These are phyloP conservation scores for Silene coronaria DNA, from an alignment of 179 eudicot genomes.

Conservation along the genomic window DNA sequence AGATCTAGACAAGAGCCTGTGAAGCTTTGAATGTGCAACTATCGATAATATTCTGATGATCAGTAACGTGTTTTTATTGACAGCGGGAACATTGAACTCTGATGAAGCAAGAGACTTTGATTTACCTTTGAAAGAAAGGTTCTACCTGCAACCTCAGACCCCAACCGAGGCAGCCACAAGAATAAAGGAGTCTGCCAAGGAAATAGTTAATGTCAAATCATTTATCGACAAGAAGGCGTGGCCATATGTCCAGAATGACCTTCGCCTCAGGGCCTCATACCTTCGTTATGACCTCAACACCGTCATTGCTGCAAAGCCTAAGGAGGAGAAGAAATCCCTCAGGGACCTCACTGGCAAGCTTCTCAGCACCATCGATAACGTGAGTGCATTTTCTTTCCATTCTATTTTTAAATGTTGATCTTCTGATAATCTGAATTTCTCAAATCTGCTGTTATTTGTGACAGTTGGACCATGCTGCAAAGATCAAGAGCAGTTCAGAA, in stretches of 20 bases:
- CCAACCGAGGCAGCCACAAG: slow-evolving; percentile 67
- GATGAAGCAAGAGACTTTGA: slow-evolving; percentile 74
- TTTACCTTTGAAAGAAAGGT: slow-evolving; percentile 60
- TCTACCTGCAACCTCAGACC: slow-evolving; percentile 67
- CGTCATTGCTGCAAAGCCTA: slow-evolving; percentile 67
- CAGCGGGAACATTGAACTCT: slow-evolving; percentile 94
- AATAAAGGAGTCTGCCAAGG: slow-evolving; percentile 84
- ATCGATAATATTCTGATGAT: neutral
- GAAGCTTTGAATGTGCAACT: no score
- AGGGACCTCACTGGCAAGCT: slow-evolving; percentile 75
- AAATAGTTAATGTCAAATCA: slow-evolving; percentile 58
- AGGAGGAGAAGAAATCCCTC: slow-evolving; percentile 70
- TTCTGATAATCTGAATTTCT: neutral
- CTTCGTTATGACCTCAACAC: slow-evolving; percentile 89
- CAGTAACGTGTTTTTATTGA: neutral
- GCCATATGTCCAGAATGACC: slow-evolving; percentile 89
- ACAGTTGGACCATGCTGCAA: slow-evolving; percentile 95
- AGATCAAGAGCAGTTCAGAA: slow-evolving; percentile 64
- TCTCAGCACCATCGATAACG: slow-evolving; percentile 52
- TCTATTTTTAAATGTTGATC: neutral
- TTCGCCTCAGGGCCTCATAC: slow-evolving; percentile 65
- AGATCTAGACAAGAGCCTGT: no score
- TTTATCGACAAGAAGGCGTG: slow-evolving; percentile 89
- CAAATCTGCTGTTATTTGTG: neutral
- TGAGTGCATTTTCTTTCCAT: slow-evolving; percentile 29